These are phyloP conservation scores for Cinnamomum micranthum DNA, from an alignment of 164 flowering plant genomes.

Conservation along the genomic window DNA sequence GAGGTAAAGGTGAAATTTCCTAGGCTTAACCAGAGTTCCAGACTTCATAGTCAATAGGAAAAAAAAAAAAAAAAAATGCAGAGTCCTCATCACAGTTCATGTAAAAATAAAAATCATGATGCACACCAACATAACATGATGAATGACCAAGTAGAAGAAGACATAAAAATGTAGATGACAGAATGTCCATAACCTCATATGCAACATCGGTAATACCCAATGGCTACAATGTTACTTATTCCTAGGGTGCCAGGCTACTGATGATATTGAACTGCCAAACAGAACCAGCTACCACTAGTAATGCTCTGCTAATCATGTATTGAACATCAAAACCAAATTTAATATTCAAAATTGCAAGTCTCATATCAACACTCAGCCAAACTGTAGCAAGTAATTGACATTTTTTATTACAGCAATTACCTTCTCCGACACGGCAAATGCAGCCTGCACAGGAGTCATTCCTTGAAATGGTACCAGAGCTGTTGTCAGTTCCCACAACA, in stretches of 20 bases:
- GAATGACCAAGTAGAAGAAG: neutral
- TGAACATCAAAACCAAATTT: neutral
- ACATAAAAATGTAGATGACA: neutral
- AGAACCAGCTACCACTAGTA: neutral
- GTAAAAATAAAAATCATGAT: neutral
- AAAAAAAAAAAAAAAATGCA: neutral
- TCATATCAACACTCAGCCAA: neutral
- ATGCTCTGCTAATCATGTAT: neutral
- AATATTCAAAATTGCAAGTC: neutral
- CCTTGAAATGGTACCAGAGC: slow-evolving; percentile 92
- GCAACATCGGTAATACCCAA: neutral
- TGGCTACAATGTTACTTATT: neutral
- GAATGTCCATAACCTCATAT: neutral
- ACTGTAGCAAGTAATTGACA: neutral
- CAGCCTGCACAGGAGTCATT: slow-evolving; percentile 98
- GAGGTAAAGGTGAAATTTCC: neutral
- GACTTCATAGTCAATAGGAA: neutral
- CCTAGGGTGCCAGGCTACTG: neutral
- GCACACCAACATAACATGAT: neutral
- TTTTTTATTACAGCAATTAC: slow-evolving; percentile 25
- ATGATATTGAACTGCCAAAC: neutral
- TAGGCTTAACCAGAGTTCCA: neutral
- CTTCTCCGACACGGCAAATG: slow-evolving; percentile 93
- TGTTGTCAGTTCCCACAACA: slow-evolving; percentile 88
- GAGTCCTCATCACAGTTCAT: neutral